These are phyloP conservation scores for Mentha longifolia DNA, from an alignment of 257 asterid genomes.

Conservation along the genomic window DNA sequence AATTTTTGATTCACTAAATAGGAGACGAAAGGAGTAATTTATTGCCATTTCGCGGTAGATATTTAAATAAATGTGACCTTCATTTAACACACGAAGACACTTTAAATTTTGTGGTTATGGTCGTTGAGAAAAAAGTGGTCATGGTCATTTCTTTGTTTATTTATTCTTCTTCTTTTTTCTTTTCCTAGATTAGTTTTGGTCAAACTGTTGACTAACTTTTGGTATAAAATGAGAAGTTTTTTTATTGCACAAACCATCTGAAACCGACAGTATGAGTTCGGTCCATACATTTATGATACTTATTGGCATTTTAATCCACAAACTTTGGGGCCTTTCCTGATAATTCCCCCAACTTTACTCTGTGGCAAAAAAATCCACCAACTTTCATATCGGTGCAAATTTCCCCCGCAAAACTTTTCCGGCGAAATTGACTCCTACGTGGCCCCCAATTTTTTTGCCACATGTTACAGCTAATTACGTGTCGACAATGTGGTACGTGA, in stretches of 20 bases:
- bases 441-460: too few relatives aligned
- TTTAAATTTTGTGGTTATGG: background rate
- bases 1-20: too few relatives aligned
- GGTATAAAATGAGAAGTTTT: conserved; percentile 32
- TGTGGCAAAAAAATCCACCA: too few relatives aligned
- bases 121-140: background rate
- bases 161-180: background rate
- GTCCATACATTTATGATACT: conserved; percentile 18
- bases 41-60: conserved; percentile 14
- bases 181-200: background rate
- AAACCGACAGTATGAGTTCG: conserved; percentile 37
- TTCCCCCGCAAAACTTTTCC: too few relatives aligned
- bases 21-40: too few relatives aligned
- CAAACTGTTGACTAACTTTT: conserved; percentile 29
- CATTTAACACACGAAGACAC: background rate
- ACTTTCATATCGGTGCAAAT: too few relatives aligned
- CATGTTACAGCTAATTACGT: too few relatives aligned
- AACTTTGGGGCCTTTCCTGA: too few relatives aligned
- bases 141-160: background rate
- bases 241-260: conserved; percentile 40
- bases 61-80: background rate
- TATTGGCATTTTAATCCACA: too few relatives aligned
- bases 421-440: too few relatives aligned
- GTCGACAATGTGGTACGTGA: too few relatives aligned
- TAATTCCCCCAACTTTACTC: too few relatives aligned